Evolutionary conservation across 2,329 filamentous ascomycete species (phyloP), one percentile per base, ranked within the genome.

Genomic region (Fusarium piperis): DNA sequence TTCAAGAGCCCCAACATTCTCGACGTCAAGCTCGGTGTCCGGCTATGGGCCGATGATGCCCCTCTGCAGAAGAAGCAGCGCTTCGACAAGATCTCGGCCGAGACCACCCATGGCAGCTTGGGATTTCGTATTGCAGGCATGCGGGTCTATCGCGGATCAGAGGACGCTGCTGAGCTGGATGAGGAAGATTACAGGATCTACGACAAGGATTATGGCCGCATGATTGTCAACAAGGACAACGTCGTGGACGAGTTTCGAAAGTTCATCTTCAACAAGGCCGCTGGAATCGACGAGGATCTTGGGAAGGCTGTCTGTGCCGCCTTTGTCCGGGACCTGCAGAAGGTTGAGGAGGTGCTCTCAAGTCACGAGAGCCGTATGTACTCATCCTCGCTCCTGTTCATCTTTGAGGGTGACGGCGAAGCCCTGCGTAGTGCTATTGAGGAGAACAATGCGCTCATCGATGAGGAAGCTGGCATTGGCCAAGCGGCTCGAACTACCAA

Each of bases 1-100:
- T 98, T 95, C 84, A 89, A 88, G 76, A 88, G 89, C 65, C 94
- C 96, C 8, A 98, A 97, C 75, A 94, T 99, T 9, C 85, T 99
- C 64, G 96, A 99, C 78, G 89, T 97, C 72, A 99, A 99, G 83
- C 89, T 99, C 20, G 96, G 96, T 46, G 88, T 91, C 56, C 89
- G 93, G 33, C 84, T 99, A 7, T 98, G 94, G 92, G 95, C 93
- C 15, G 93, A 97, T 66, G 85, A 91, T 69, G 90, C 90, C 26
- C 85, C 88, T 0, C 73, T 80, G 28, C 84, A 89, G 76, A 92
- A 92, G 82, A 87, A 87, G 74, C 78, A 81, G 36, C 85, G 89
- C 32, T 91, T 92, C 75, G 86, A 90, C 72, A 85, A 88, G 77
- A 89, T 92, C 64, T 84, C 85, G 33, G 79, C 81, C 30, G 83